Conservation (phyloP, 495 filamentous ascomycete species). For the Talaromyces ruber region DNA sequence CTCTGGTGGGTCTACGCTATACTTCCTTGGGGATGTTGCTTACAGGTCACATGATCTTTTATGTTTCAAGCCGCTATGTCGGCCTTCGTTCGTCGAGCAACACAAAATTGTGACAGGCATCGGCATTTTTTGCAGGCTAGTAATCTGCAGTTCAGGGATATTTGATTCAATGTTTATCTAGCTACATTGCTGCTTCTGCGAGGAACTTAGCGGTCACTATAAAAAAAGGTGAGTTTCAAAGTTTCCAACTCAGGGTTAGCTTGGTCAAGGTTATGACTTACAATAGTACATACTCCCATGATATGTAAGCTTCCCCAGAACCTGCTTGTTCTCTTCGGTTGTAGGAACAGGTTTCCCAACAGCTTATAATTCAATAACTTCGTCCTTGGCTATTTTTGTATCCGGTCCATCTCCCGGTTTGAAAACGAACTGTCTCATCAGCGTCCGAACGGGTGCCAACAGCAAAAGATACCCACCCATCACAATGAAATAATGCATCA, state of each 20-base stretch:
- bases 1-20: neutral
- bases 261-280: neutral
- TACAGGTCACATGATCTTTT: neutral
- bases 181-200: neutral
- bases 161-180: too few relatives aligned
- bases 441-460: neutral
- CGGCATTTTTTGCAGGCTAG: too few relatives aligned
- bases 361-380: neutral
- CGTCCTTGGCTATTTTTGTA: neutral
- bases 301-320: neutral
- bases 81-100: neutral
- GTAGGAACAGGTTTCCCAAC: neutral
- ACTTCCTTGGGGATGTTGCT: neutral
- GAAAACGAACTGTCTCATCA: neutral
- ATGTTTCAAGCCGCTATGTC: neutral
- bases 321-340: neutral
- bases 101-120: neutral
- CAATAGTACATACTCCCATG: neutral
- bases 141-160: too few relatives aligned
- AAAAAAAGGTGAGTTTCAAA: neutral
- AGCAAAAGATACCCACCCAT: neutral
- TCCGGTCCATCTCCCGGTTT: neutral
- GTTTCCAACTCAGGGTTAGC: neutral
- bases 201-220: neutral
- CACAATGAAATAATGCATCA: neutral